phyloP scores from a whole-genome alignment of 2,329 filamentous ascomycete species.

The Chrysoporthe austroafricana region DNA sequence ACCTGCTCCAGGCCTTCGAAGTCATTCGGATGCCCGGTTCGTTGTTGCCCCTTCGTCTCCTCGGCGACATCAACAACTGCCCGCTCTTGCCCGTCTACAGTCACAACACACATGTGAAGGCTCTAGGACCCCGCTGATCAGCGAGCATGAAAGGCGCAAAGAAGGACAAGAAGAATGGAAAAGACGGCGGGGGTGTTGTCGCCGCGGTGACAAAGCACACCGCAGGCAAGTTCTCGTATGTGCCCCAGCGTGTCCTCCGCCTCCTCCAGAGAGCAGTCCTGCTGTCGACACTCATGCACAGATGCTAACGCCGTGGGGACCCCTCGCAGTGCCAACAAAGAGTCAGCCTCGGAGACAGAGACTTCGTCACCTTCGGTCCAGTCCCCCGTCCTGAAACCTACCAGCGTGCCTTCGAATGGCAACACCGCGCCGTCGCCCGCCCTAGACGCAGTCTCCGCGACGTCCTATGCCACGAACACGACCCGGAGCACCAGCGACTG shows the following conservation, averaged over 20 bases:
- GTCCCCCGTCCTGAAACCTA: constrained; percentile 52
- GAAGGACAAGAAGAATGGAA: constrained; percentile 60
- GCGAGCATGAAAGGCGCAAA: constrained; percentile 44
- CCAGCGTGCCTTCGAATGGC: constrained; percentile 45
- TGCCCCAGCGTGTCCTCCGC: constrained; percentile 34
- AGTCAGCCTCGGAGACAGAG: constrained; percentile 46
- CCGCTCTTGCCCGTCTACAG: constrained; percentile 7
- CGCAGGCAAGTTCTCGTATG: constrained; percentile 57
- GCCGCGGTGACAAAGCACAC: constrained; percentile 58
- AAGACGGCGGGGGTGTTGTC: constrained; percentile 56
- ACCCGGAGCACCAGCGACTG: constrained; percentile 54
- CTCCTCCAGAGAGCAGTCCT: constrained; percentile 19
- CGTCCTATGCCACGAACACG: constrained; percentile 53
- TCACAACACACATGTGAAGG: constrained; percentile 12
- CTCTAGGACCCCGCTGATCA: constrained; percentile 23
- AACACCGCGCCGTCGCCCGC: constrained; percentile 49
- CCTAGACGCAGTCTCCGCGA: constrained; percentile 52
- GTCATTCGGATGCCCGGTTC: constrained; percentile 29
- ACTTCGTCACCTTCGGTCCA: constrained; percentile 49
- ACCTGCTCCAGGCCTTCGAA: constrained; percentile 28
- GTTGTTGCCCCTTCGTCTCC: constrained; percentile 27
- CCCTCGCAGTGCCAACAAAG: constrained; percentile 39
- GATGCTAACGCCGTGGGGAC: constrained; percentile 29
- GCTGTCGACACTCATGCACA: constrained; percentile 33
- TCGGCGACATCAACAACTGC: constrained; percentile 24